Evolutionary conservation across 1,284 basidiomycete species (phyloP).

Genomic region (Sporisorium sorghi): DNA sequence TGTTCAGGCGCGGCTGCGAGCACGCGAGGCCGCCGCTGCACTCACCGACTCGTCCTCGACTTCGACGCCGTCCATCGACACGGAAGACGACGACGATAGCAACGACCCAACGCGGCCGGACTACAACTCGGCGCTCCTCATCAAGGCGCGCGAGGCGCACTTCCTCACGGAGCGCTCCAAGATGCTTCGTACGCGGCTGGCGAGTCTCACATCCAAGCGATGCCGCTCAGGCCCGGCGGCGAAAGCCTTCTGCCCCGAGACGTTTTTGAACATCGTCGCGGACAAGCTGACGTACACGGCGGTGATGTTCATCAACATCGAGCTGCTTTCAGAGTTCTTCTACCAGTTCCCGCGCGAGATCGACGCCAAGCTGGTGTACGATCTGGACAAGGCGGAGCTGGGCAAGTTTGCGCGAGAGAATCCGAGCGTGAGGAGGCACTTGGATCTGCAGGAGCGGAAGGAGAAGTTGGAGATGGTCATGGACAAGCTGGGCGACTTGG

Average conservation of each 20-base stretch:
- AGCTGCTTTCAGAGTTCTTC: slow-evolving; percentile 97
- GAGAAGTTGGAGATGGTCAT: slow-evolving; percentile 79
- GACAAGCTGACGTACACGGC: slow-evolving; percentile 96
- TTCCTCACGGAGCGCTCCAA: slow-evolving; percentile 83
- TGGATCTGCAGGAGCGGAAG: slow-evolving; percentile 96
- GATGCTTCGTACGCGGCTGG: slow-evolving; percentile 84
- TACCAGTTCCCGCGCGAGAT: slow-evolving; percentile 99
- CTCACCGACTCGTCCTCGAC: slow-evolving; percentile 5
- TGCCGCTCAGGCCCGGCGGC: slow-evolving; percentile 87
- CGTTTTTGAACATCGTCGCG: slow-evolving; percentile 94
- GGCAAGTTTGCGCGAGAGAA: slow-evolving; percentile 93
- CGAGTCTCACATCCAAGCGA: slow-evolving; percentile 85
- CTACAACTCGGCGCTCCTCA: slow-evolving; percentile 79
- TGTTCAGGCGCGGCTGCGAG: slow-evolving; percentile 67
- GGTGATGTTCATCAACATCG: slow-evolving; percentile 92
- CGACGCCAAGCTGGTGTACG: slow-evolving; percentile 91
- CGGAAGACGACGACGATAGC: slow-evolving; percentile 68
- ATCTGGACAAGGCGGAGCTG: slow-evolving; percentile 87
- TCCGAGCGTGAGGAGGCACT: slow-evolving; percentile 82
- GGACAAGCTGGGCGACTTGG: slow-evolving; percentile 67
- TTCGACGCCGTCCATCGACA: background rate
- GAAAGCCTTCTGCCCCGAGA: slow-evolving; percentile 92
- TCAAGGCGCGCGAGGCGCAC: slow-evolving; percentile 86
- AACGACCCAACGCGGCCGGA: slow-evolving; percentile 71
- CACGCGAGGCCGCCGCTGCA: slow-evolving; percentile 33